Base-by-base conservation (phyloP, 108 stramenopile genomes). In the Skeletonema menzelii region DNA sequence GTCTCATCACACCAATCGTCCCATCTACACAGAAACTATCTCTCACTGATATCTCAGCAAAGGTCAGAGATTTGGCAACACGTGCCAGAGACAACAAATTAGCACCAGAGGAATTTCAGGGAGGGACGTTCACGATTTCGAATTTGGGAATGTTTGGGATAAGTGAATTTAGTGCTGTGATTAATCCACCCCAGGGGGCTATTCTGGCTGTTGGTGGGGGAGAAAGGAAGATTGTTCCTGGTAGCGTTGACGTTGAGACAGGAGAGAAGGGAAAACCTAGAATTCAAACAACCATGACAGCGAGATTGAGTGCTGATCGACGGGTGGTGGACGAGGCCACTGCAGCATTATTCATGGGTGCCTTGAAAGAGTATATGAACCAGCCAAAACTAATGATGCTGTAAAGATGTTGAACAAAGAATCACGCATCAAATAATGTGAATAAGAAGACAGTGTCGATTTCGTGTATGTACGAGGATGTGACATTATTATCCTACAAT, bases 91-190 rank as follows among this genome's bases (percentile, higher is more conserved):
- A 86, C 53, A 76, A 94, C 46, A 97, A 98, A 76, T 82, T 98
- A 27, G 70, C 89, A 67, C 98, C 97, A 0, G 90, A 98, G 71
- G 98, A 98, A 85, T 98, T 94, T 76, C 94, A 97, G 84, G 98
- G 98, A 27, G 99, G 99, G 47, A 94, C 97, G 17, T 97, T 99
- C 82, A 94, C 96, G 27, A 90, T 99, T 26, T 86, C 88, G 73
- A 99, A 99, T 73, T 72, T 99, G 59, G 99, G 99, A 35, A 99
- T 99, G 99, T 99, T 97, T 74, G 99, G 98, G 31, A 93, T 99
- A 71, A 85, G 86, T 53, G 96, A 97, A 59, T 99, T 99, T 74
- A 91, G 92, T 59, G 98, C 99, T 14, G 98, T 99, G 27, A 98
- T 99, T 70, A 99, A 98, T 67, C 97, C 98, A 30, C 99, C 99